Evolutionary conservation across 139 green algal genomes (phyloP).

Genomic region (Chlamydomonas sphaeroides): DNA sequence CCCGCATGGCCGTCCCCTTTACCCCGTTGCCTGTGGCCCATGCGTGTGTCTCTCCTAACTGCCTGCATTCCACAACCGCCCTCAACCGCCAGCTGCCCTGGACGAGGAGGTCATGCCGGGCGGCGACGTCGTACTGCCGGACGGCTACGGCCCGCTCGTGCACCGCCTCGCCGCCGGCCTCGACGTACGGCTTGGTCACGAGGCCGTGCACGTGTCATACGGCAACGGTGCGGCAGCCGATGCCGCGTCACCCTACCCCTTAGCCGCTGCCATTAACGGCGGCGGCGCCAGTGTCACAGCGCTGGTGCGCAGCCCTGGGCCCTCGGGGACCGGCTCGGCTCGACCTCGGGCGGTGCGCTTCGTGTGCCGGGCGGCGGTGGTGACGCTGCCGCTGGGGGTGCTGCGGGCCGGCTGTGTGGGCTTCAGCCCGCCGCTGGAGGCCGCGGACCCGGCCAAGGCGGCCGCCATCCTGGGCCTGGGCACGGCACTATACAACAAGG

Average conservation of each 20-base stretch:
- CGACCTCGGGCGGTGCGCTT: too few relatives aligned
- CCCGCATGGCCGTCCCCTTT: too few relatives aligned
- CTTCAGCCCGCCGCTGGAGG: slow-evolving; percentile 71
- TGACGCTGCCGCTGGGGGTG: slow-evolving; percentile 74
- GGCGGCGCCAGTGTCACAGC: too few relatives aligned
- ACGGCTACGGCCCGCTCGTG: slow-evolving; percentile 50
- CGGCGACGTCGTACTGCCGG: slow-evolving; percentile 56
- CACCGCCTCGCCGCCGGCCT: slow-evolving; percentile 51
- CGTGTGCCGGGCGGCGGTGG: slow-evolving; percentile 61
- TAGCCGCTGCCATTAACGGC: too few relatives aligned
- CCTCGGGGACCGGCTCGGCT: too few relatives aligned
- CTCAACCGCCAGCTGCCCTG: background rate
- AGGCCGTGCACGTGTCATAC: slow-evolving; percentile 35
- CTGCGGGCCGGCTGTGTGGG: slow-evolving; percentile 58
- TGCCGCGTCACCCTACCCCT: too few relatives aligned
- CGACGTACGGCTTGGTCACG: slow-evolving; percentile 55
- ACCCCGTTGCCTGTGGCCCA: too few relatives aligned
- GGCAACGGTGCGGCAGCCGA: too few relatives aligned
- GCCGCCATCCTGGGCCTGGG: slow-evolving; percentile 55
- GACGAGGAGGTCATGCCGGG: slow-evolving; percentile 53
- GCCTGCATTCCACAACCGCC: background rate
- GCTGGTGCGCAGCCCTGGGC: too few relatives aligned
- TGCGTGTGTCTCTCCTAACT: too few relatives aligned
- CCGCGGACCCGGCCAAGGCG: slow-evolving; percentile 49
- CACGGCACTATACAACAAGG: slow-evolving; percentile 77